Conservation (phyloP, 2,329 filamentous ascomycete species). For the Dothistroma pini region DNA sequence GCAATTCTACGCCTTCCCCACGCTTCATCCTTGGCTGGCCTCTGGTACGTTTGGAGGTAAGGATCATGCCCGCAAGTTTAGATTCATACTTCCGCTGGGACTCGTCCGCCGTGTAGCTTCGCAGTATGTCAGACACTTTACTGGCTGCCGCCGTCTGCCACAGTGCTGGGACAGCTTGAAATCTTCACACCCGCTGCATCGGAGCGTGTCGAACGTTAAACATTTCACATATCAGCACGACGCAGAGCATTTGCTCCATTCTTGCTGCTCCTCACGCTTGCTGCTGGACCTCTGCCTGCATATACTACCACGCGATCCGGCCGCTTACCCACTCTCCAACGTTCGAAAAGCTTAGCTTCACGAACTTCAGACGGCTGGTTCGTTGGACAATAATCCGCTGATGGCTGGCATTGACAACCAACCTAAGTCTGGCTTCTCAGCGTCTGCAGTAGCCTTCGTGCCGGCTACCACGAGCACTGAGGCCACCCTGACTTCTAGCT, state of each 20-base stretch:
- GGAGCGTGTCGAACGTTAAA: not conserved
- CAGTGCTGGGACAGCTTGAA: not conserved
- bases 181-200: not conserved
- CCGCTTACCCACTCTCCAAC: not conserved
- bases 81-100: not conserved
- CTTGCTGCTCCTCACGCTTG: not conserved
- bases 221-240: not conserved
- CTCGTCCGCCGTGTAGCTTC: not conserved
- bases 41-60: constrained; percentile 7
- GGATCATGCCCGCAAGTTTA: constrained; percentile 10
- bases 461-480: not conserved
- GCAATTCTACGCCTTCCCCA: constrained; percentile 6
- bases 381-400: not conserved
- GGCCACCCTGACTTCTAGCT: not conserved
- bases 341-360: not conserved
- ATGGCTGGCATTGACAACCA: not conserved
- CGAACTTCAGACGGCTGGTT: not conserved
- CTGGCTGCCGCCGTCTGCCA: constrained; percentile 3
- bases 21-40: constrained; percentile 6
- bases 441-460: not conserved
- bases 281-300: not conserved
- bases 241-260: not conserved
- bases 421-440: not conserved
- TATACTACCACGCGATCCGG: not conserved
- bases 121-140: not conserved